Evolutionary conservation across 2,329 filamentous ascomycete genomes (phyloP).

Genomic region (Tolypocladium guangdongense): DNA sequence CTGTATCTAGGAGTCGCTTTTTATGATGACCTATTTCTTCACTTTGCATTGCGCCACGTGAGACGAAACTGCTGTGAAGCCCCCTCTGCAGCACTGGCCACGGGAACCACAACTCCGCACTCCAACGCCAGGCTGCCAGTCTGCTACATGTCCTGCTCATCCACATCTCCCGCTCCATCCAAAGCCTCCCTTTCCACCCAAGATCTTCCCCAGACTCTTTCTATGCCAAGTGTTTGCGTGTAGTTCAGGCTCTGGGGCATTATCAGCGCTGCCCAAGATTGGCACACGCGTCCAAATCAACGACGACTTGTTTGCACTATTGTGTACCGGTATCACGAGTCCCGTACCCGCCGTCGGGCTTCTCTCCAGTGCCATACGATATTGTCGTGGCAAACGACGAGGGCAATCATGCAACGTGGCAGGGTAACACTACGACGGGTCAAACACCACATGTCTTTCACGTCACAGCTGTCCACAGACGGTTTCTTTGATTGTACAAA

Average conservation of each 20-base stretch:
- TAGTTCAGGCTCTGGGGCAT: not conserved
- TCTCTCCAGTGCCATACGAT: too few relatives aligned
- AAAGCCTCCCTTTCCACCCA: not conserved
- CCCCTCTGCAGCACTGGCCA: too few relatives aligned
- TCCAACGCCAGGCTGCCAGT: too few relatives aligned
- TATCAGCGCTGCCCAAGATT: not conserved
- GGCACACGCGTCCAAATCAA: not conserved
- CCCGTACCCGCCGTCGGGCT: too few relatives aligned
- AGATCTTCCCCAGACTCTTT: too few relatives aligned
- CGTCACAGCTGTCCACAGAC: not conserved
- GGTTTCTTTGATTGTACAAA: not conserved
- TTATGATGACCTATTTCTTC: slow-evolving; percentile 18
- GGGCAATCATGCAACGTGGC: not conserved
- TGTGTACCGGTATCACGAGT: not conserved
- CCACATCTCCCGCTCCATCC: too few relatives aligned
- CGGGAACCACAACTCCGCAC: too few relatives aligned
- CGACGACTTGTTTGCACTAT: not conserved
- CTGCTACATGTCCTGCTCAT: not conserved
- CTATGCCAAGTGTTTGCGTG: too few relatives aligned
- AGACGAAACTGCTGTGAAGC: not conserved
- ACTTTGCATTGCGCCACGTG: not conserved
- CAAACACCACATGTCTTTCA: not conserved
- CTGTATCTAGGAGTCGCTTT: slow-evolving; percentile 26
- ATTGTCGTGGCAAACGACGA: not conserved
- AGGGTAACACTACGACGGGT: not conserved